Percentiles rank a stretch among this genome's conserved stretches.
These are phyloP conservation scores for Porpolomopsis calyptriformis DNA, from an alignment of 768 basidiomycete species.

Conservation along the genomic window DNA sequence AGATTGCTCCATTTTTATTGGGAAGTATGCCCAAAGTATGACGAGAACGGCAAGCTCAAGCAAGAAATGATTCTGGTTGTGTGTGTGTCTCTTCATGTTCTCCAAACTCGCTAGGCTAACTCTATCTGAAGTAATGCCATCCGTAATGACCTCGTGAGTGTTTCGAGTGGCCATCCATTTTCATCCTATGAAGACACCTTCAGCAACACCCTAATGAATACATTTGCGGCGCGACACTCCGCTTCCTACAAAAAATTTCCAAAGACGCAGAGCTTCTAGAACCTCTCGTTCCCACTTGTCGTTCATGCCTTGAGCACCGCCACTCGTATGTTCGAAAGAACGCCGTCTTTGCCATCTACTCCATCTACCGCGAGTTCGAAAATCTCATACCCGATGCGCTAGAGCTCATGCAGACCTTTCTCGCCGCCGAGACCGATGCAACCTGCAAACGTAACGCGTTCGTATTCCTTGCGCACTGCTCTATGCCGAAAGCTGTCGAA, in stretches of 20 bases:
- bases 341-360: slow-evolving; percentile 91
- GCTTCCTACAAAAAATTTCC: slow-evolving; percentile 91
- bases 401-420: slow-evolving; percentile 92
- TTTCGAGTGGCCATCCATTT: neutral
- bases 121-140: slow-evolving; percentile 75
- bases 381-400: slow-evolving; percentile 93
- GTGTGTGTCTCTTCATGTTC: slow-evolving; percentile 37
- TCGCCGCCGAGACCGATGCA: slow-evolving; percentile 89
- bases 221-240: slow-evolving; percentile 93
- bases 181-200: slow-evolving; percentile 3
- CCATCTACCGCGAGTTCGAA: slow-evolving; percentile 91
- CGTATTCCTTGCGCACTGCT: slow-evolving; percentile 79
- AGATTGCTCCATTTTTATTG: slow-evolving; percentile 93
- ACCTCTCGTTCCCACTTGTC: slow-evolving; percentile 88
- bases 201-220: slow-evolving; percentile 99
- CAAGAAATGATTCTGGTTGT: slow-evolving; percentile 99
- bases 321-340: slow-evolving; percentile 98
- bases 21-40: slow-evolving; percentile 97
- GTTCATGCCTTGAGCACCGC: slow-evolving; percentile 90
- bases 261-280: slow-evolving; percentile 91
- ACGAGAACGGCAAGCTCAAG: slow-evolving; percentile 93
- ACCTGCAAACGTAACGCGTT: slow-evolving; percentile 98
- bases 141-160: slow-evolving; percentile 85
- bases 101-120: slow-evolving; percentile 8
- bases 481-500: slow-evolving; percentile 86